Base-by-base conservation (phyloP, 2,329 filamentous ascomycete genomes). In the Colletotrichum sp. region DNA sequence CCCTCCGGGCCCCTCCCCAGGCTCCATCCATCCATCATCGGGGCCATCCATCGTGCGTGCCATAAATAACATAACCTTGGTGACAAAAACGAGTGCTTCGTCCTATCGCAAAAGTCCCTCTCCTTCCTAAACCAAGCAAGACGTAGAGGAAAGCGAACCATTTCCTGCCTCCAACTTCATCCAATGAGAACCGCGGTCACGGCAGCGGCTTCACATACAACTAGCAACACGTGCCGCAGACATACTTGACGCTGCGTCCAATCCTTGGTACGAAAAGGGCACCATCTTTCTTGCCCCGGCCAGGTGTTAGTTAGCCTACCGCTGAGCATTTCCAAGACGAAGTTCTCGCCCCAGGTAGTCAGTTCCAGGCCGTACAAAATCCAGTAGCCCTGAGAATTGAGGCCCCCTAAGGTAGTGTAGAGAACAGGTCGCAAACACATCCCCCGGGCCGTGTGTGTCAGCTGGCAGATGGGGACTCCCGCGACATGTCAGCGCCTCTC, bases 371-470 rank as follows among this genome's bases (percentile, higher is more conserved):
- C 44, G 13, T 18, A 16, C 13, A 10, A 15, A 24, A 16, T 21
- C 7, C 30, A 64, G 24, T 24, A 44, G 36, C 26, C 39, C 36
- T 21, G 63, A 16, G 18, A 26, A 62, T 52, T 21, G 55, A 68
- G 63, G 39, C 55, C 69, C 55, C 55, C 15, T 39, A 7, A 26
- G 44, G 44, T 24, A 39, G 63, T 16, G 63, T 28, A 13, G 24
- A 65, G 24, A 36, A 13, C 10, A 55, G 21, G 10, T 24, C 21
- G 68, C 44, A 52, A 21, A 39, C 10, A 55, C 13, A 62, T 13
- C 60, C 21, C 49, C 57, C n/a, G 26, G 68, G 34, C 70, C 57
- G 69, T 64, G 64, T 73, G 59, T 76, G 65, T 68, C 74, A 73
- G 70, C 74, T 76, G 64, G 70, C 73, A 39, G 59, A 68, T 28